Evolutionary conservation across 2,329 filamentous ascomycete genomes (phyloP), one percentile per base, ranked within the genome.

Genomic region (Exophiala sideris): DNA sequence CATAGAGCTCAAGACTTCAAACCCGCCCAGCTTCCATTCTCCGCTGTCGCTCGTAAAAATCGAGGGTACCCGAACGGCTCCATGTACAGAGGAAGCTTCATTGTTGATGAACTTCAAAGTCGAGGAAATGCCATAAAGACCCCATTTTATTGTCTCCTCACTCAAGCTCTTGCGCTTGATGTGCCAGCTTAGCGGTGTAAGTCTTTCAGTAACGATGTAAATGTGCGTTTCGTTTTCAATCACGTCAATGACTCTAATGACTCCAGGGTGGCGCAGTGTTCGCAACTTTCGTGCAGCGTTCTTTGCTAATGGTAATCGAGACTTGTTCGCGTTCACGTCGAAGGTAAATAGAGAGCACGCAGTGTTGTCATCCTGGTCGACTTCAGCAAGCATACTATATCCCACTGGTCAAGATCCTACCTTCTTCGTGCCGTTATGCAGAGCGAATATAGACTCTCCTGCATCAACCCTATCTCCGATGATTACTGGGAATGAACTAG

Each of bases 261-360:
- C 89, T 45, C 94, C 94, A 0, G 94, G 94, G 71, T 99, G 94
- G 64, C 94, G 84, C 66, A 99, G 75, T 2, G 92, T 99, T 62
- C 92, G 86, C 60, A 95, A 81, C 74, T 97, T 99, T 69, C 92
- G 90, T 62, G 96, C 80, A 41, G 92, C 91, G 76, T 99, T 99
- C 73, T 86, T 90, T 49, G 94, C 94, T 49, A 99, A 81, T 38
- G 91, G 88, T 18, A 96, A 75, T 51, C 86, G 85, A 40, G 88
- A 85, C 70, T 85, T 89, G 70, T 95, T 92, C 54, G 87, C 78
- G 56, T 81, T 80, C 52, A 95, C 81, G 70, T 99, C 92, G 77
- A 99, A 99, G 63, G 91, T 89, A 75, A 99, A 96, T 62, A 99
- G 91, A 75, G 91, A 96, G 74, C 94, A 99, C 65, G 89, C 85